Conservation (phyloP, 805 yeast genomes). For the Yarrowia yakushimensis region DNA sequence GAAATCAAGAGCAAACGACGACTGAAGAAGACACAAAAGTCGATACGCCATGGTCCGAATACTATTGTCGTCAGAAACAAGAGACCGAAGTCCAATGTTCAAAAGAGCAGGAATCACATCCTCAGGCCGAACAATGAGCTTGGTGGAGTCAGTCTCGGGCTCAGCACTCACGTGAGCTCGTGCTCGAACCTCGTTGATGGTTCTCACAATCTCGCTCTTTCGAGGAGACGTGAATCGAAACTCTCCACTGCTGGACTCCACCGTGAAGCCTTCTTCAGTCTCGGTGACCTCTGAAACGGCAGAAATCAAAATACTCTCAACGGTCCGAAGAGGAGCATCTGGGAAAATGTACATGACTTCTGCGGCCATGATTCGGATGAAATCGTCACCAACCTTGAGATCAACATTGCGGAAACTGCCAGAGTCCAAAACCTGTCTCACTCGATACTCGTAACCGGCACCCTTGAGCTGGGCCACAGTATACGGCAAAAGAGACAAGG, state of each 20-base stretch:
- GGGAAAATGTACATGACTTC: not conserved
- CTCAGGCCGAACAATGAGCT: slow-evolving; percentile 26
- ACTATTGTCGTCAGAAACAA: slow-evolving; percentile 55
- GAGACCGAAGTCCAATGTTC: slow-evolving; percentile 63
- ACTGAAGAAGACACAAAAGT: slow-evolving; percentile 59
- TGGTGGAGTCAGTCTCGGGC: not conserved
- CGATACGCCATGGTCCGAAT: slow-evolving; percentile 63
- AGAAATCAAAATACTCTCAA: not conserved
- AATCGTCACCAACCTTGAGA: slow-evolving; percentile 9
- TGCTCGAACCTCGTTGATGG: slow-evolving; percentile 28
- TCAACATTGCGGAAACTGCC: not conserved
- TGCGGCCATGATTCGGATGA: not conserved
- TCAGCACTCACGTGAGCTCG: slow-evolving; percentile 10
- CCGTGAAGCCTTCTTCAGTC: slow-evolving; percentile 1
- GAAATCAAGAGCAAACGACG: slow-evolving; percentile 55
- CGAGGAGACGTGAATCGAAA: slow-evolving; percentile 24
- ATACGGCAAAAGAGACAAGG: slow-evolving; percentile 3
- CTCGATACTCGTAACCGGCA: not conserved
- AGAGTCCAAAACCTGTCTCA: no score
- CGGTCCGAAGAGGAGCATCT: not conserved
- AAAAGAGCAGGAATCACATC: slow-evolving; percentile 58
- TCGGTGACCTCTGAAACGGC: not conserved
- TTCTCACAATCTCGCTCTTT: slow-evolving; percentile 31
- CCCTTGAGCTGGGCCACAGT: slow-evolving; percentile 2
- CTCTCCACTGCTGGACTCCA: not conserved